Base-by-base conservation (phyloP, 73 alveolate genomes). In the Stentor roeselii region DNA sequence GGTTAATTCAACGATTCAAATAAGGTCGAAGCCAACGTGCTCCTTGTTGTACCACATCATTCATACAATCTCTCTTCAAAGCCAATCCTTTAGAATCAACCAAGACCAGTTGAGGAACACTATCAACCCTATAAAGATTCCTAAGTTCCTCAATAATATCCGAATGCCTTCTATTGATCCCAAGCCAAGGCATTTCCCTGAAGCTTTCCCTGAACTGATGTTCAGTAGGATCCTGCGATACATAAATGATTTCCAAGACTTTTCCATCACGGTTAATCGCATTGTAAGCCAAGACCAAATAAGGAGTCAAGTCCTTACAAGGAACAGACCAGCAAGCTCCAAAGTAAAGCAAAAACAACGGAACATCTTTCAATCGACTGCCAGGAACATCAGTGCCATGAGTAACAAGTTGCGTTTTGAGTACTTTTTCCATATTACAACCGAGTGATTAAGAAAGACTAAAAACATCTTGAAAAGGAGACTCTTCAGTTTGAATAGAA, bases 371-470 rank as follows among this genome's bases (percentile, higher is more conserved):
- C 21, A 50, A 21, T 50, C 67, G 6, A 11, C 30, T 11, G 21
- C 67, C 67, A 11, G 67, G 67, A 6, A 50, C 67, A 50, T 50
- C 67, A 11, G 67, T 50, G 6, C 67, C 67, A 50, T 50, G 67
- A 50, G 67, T 50, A 50, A 50, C 67, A 11, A 50, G 21, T 21
- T 50, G 67, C 6, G 30, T 50, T 50, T 6, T 11, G 21, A 50
- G 21, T 6, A 50, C 67, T 50, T 21, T 6, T 50, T 50, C 67
- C 67, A 50, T 50, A 11, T 50, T 50, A n/a, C n/a, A n/a, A n/a
- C n/a, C n/a, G n/a, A n/a, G n/a, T n/a, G n/a, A n/a, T n/a, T n/a
- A n/a, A n/a, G n/a, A n/a, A n/a, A n/a, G n/a, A n/a, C n/a, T n/a
- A n/a, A n/a, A n/a, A n/a, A n/a, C n/a, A n/a, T n/a, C n/a, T n/a